Conservation (phyloP, 768 basidiomycete species). For the Mycena leptocephala region DNA sequence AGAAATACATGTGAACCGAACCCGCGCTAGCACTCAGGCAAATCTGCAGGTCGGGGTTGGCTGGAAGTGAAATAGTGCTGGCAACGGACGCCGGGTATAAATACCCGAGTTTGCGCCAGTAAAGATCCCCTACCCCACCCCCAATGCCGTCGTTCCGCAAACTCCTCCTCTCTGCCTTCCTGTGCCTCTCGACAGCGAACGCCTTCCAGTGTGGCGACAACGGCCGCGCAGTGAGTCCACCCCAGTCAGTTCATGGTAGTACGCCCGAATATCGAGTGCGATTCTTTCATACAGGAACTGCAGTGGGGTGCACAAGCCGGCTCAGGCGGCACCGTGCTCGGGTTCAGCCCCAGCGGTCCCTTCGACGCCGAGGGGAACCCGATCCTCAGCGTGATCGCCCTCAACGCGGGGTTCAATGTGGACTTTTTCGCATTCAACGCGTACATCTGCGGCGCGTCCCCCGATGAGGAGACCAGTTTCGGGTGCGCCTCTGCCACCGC, state of each 20-base stretch:
- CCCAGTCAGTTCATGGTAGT: too few relatives aligned
- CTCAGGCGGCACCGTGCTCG: background rate
- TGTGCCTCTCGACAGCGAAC: background rate
- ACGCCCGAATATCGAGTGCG: too few relatives aligned
- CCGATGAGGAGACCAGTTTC: background rate
- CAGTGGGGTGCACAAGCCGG: background rate
- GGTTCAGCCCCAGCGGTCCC: background rate
- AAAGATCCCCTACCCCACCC: background rate
- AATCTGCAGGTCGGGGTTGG: background rate
- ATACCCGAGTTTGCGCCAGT: background rate
- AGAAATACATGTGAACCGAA: background rate
- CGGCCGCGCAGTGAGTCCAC: background rate
- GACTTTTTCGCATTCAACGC: background rate
- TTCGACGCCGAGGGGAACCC: slow-evolving; percentile 2
- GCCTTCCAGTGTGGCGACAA: slow-evolving; percentile 9
- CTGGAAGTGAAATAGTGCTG: too few relatives aligned
- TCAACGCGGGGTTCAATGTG: background rate
- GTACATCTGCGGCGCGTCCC: background rate
- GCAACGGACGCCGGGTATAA: background rate
- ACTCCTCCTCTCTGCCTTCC: background rate
- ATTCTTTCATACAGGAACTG: too few relatives aligned
- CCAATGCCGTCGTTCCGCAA: background rate
- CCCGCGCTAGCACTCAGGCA: background rate
- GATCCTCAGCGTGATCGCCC: slow-evolving; percentile 4
- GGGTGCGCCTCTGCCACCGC: background rate